Evolutionary conservation across 306 rosid species (phyloP).

Genomic region (Medicago ruthenica): DNA sequence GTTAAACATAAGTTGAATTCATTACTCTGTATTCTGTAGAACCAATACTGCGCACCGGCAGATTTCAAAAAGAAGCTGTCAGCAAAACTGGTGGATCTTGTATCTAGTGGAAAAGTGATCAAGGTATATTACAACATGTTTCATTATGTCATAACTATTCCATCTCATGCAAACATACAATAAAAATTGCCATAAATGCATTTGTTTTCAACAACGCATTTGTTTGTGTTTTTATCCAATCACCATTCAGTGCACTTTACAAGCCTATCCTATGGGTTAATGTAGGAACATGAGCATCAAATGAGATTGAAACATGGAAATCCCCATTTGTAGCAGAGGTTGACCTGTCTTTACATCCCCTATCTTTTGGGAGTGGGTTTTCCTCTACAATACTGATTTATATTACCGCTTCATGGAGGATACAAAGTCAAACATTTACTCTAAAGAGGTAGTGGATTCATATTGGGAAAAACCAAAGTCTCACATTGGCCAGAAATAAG

Average conservation of each 20-base stretch:
- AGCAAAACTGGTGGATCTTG: constrained; percentile 71
- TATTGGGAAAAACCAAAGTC: not conserved
- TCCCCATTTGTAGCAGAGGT: not conserved
- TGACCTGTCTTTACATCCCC: not conserved
- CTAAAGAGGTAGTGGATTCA: constrained; percentile 22
- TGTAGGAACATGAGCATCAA: not conserved
- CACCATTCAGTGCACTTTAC: not conserved
- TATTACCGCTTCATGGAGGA: constrained; percentile 12
- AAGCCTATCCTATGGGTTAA: constrained; percentile 21
- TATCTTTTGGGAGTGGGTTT: not conserved
- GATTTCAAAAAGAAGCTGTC: constrained; percentile 77
- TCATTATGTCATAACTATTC: constrained; percentile 22
- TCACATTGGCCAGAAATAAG: not conserved
- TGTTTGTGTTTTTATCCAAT: too few relatives aligned
- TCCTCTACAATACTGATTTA: constrained; percentile 7
- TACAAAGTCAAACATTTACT: constrained; percentile 8
- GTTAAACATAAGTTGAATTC: not conserved
- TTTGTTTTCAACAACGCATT: too few relatives aligned
- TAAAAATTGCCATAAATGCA: not conserved
- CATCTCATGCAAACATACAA: constrained; percentile 18
- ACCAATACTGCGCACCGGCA: constrained; percentile 84
- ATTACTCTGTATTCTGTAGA: constrained; percentile 52
- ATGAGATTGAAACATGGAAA: not conserved
- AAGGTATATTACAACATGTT: constrained; percentile 60
- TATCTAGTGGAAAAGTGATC: constrained; percentile 75